These are phyloP conservation scores for Leptographium procerum DNA, from an alignment of 2,329 filamentous ascomycete genomes.

Conservation along the genomic window DNA sequence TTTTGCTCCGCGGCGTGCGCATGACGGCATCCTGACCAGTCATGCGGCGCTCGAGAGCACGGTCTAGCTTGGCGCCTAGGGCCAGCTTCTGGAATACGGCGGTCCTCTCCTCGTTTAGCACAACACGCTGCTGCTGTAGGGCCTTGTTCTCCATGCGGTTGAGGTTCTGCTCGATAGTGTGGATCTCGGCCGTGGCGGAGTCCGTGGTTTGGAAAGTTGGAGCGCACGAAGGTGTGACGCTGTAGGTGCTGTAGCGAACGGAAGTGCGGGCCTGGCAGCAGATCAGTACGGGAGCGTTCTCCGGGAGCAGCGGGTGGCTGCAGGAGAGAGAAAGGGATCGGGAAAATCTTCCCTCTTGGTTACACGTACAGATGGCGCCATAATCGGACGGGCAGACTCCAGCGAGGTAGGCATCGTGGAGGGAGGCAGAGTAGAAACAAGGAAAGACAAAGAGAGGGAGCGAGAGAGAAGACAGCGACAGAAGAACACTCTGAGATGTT, in stretches of 20 bases:
- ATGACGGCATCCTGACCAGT: constrained; percentile 80
- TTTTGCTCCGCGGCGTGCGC: constrained; percentile 34
- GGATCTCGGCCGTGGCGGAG: constrained; percentile 45
- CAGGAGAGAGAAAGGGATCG: not conserved
- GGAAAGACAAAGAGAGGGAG: not conserved
- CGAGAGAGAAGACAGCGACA: not conserved
- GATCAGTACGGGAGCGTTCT: not conserved
- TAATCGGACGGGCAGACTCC: constrained; percentile 50
- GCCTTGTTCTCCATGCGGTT: constrained; percentile 86
- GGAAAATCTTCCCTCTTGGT: not conserved
- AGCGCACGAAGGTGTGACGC: constrained; percentile 49
- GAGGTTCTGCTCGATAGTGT: constrained; percentile 66
- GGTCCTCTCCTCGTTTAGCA: constrained; percentile 66
- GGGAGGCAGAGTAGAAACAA: not conserved
- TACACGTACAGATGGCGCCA: constrained; percentile 48
- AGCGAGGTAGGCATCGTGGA: constrained; percentile 44
- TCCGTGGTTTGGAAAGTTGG: constrained; percentile 41
- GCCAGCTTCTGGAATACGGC: constrained; percentile 78
- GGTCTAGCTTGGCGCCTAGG: constrained; percentile 80
- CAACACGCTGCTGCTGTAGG: constrained; percentile 69
- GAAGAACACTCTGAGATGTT: not conserved
- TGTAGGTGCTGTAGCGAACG: constrained; percentile 48
- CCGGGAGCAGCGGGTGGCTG: not conserved
- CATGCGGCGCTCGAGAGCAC: constrained; percentile 78
- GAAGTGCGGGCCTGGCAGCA: constrained; percentile 37